A percentile compares a stretch with the other conserved stretches of the same genome.
These are phyloP conservation scores for Oidiodendron maius DNA, from an alignment of 495 filamentous ascomycete genomes.

Conservation along the genomic window DNA sequence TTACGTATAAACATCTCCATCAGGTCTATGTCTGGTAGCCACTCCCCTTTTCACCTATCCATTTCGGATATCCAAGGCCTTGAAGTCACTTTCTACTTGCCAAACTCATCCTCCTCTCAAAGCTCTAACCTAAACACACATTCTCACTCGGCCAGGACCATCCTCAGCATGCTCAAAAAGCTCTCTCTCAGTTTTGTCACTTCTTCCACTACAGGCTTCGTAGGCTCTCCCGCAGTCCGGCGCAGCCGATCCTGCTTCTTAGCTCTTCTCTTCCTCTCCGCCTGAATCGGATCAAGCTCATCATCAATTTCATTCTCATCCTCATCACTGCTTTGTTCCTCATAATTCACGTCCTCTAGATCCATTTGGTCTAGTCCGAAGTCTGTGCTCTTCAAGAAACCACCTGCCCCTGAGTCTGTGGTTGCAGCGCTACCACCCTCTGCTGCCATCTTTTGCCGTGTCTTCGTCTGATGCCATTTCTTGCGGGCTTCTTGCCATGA, in stretches of 20 bases:
- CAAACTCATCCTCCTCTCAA: no score
- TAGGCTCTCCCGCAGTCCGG: slow-evolving; percentile 80
- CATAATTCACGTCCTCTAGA: slow-evolving; percentile 74
- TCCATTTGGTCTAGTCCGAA: slow-evolving; percentile 89
- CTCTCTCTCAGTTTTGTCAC: slow-evolving; percentile 68
- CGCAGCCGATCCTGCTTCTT: slow-evolving; percentile 74
- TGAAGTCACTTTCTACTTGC: no score
- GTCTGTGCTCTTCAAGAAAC: slow-evolving; percentile 64
- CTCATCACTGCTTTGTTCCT: slow-evolving; percentile 54
- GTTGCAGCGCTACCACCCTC: slow-evolving; percentile 47
- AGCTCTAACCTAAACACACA: no score
- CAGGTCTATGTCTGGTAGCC: no score
- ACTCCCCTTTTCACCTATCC: no score
- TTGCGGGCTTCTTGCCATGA: slow-evolving; percentile 92
- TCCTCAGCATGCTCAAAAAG: slow-evolving; percentile 79
- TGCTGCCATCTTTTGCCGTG: slow-evolving; percentile 95
- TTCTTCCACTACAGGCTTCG: slow-evolving; percentile 76
- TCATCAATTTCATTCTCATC: slow-evolving; percentile 73
- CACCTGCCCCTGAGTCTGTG: slow-evolving; percentile 35
- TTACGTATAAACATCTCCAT: no score
- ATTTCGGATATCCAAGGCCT: no score
- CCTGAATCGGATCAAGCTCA: slow-evolving; percentile 76
- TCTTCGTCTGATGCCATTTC: slow-evolving; percentile 97
- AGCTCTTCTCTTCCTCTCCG: slow-evolving; percentile 69
- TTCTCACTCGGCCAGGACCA: slow-evolving; percentile 81